phyloP scores from a whole-genome alignment of 225 moss, liverwort and hornwort genomes.

The Bryum argenteum region DNA sequence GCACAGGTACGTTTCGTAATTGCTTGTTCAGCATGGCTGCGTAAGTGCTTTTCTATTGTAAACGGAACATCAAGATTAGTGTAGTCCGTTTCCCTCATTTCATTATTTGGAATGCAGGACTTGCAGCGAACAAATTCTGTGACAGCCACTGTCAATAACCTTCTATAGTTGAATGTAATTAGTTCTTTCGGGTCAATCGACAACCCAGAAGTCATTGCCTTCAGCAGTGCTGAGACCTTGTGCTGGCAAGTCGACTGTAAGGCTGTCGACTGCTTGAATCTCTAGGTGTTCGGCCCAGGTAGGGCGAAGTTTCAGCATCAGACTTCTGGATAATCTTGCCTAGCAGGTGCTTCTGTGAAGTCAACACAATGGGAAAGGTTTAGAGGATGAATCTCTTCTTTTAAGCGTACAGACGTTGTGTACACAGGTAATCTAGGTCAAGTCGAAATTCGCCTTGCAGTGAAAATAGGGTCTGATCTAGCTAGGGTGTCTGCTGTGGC shows the following conservation, averaged over 20 bases:
- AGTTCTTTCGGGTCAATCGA: not conserved
- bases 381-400: slow-evolving; percentile 25
- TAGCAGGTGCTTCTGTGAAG: slow-evolving; percentile 19
- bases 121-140: slow-evolving; percentile 93
- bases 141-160: slow-evolving; percentile 92
- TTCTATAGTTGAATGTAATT: slow-evolving; percentile 58
- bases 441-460: slow-evolving; percentile 27
- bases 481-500: slow-evolving; percentile 16
- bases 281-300: slow-evolving; percentile 22
- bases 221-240: slow-evolving; percentile 17
- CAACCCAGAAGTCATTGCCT: slow-evolving; percentile 22
- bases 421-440: slow-evolving; percentile 34
- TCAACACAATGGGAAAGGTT: slow-evolving; percentile 22
- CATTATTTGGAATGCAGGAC: slow-evolving; percentile 65
- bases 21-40: not conserved
- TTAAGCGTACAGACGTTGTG: slow-evolving; percentile 31
- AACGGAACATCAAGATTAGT: not conserved
- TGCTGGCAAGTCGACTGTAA: slow-evolving; percentile 27
- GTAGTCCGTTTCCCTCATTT: slow-evolving; percentile 17
- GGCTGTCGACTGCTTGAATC: slow-evolving; percentile 27
- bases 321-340: slow-evolving; percentile 25
- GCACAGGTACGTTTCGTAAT: slow-evolving; percentile 67
- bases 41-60: not conserved
- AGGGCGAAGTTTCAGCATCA: slow-evolving; percentile 28
- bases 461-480: slow-evolving; percentile 21